phyloP scores from a whole-genome alignment of 768 basidiomycete species.

The Plicaturopsis crispa region DNA sequence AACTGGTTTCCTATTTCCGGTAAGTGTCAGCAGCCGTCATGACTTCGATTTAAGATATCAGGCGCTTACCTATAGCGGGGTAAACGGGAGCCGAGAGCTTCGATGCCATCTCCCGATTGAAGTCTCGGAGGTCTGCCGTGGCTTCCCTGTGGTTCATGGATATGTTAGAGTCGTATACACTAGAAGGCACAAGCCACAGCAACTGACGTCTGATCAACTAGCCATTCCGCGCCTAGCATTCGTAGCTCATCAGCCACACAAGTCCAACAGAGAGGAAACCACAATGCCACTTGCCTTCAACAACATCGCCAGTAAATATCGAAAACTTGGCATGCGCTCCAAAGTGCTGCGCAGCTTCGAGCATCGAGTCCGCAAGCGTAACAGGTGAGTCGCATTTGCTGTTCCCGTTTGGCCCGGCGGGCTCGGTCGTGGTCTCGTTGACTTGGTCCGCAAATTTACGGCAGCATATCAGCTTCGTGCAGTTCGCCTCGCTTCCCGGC shows the following conservation, averaged over 20 bases:
- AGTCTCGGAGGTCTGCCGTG: slow-evolving; percentile 33
- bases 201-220: no score
- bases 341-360: slow-evolving; percentile 28
- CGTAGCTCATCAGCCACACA: no score
- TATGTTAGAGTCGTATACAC: no score
- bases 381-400: slow-evolving; percentile 47
- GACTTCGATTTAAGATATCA: no score
- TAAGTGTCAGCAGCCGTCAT: no score
- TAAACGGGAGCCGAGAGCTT: slow-evolving; percentile 35
- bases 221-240: no score
- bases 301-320: slow-evolving; percentile 60
- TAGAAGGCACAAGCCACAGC: no score
- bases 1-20: no score
- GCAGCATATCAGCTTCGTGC: slow-evolving; percentile 58
- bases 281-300: slow-evolving; percentile 37
- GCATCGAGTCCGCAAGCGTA: slow-evolving; percentile 42
- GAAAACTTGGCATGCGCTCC: slow-evolving; percentile 32
- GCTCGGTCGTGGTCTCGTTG: slow-evolving; percentile 25
- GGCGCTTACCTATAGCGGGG: slow-evolving; percentile 35
- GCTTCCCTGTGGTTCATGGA: slow-evolving; percentile 38
- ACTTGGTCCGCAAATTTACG: slow-evolving; percentile 34
- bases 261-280: no score
- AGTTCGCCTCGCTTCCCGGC: slow-evolving; percentile 43
- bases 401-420: slow-evolving; percentile 44
- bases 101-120: slow-evolving; percentile 37